Conservation (phyloP, 2,329 filamentous ascomycete species). For the Fusarium sp. region DNA sequence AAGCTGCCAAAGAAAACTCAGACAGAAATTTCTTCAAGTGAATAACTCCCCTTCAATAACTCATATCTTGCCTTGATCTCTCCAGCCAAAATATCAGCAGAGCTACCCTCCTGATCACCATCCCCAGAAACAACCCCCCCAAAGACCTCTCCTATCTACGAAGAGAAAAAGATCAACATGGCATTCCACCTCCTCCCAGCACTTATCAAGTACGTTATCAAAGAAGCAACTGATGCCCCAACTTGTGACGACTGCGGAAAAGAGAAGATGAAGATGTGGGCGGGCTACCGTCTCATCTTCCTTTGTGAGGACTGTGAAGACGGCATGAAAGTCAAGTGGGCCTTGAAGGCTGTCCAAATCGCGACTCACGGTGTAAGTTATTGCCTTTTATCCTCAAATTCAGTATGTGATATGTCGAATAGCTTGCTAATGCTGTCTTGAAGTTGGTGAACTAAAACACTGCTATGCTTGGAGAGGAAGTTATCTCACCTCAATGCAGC, state of each 20-base stretch:
- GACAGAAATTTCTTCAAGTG: accelerated
- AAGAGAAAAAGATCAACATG: not conserved
- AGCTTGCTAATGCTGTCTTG: not conserved
- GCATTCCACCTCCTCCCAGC: not conserved
- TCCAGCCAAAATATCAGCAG: too few relatives aligned
- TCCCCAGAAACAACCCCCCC: not conserved
- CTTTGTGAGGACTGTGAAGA: not conserved
- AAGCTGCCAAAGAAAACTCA: accelerated
- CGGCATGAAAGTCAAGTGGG: not conserved
- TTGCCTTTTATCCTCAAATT: not conserved
- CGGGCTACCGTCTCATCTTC: not conserved
- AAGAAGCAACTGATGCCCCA: not conserved
- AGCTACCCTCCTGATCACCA: not conserved
- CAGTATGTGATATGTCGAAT: not conserved
- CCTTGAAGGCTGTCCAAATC: not conserved
- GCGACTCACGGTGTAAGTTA: not conserved
- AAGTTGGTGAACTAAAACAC: not conserved
- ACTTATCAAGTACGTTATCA: not conserved
- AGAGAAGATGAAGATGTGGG: conserved; percentile 8
- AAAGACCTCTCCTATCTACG: not conserved
- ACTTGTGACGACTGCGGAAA: not conserved
- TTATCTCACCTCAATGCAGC: accelerated
- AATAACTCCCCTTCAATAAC: accelerated
- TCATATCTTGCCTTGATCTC: not conserved
- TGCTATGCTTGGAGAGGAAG: not conserved